These are phyloP conservation scores for Leishmania tropica DNA, from an alignment of 208 protist species.

Conservation along the genomic window DNA sequence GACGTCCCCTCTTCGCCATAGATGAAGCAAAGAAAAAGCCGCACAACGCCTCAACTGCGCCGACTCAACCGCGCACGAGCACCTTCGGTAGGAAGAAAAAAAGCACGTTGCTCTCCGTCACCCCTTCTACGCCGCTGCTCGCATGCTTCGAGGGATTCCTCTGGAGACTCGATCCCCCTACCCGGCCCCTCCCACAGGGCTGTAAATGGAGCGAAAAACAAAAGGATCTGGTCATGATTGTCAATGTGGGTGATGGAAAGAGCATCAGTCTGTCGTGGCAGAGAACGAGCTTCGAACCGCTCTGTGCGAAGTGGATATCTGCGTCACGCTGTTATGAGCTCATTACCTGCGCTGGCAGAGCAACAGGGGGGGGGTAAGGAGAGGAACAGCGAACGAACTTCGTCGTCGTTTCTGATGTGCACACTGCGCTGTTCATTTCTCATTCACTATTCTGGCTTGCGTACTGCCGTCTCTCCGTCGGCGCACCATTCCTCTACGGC, in stretches of 20 bases:
- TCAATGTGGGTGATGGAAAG: background rate
- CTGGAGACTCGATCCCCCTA: background rate
- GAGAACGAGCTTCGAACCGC: no score
- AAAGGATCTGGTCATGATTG: background rate
- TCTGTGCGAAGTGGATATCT: background rate
- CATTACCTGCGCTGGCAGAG: background rate
- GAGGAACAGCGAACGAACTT: background rate
- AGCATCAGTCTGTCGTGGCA: background rate
- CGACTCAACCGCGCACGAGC: background rate
- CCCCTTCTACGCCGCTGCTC: background rate
- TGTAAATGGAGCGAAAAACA: background rate
- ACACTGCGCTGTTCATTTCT: background rate
- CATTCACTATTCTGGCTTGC: background rate
- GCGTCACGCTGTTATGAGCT: background rate
- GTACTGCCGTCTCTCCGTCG: background rate
- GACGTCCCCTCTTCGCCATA: background rate
- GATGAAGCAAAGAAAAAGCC: background rate
- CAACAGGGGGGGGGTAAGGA: background rate
- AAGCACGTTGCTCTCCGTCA: background rate
- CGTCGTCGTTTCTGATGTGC: background rate
- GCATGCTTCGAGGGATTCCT: background rate
- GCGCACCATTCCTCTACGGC: background rate
- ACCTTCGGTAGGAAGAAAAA: background rate
- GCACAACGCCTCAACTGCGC: background rate
- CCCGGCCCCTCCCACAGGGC: background rate